Conservation (phyloP, 805 yeast species). For the Lipomyces orientalis region DNA sequence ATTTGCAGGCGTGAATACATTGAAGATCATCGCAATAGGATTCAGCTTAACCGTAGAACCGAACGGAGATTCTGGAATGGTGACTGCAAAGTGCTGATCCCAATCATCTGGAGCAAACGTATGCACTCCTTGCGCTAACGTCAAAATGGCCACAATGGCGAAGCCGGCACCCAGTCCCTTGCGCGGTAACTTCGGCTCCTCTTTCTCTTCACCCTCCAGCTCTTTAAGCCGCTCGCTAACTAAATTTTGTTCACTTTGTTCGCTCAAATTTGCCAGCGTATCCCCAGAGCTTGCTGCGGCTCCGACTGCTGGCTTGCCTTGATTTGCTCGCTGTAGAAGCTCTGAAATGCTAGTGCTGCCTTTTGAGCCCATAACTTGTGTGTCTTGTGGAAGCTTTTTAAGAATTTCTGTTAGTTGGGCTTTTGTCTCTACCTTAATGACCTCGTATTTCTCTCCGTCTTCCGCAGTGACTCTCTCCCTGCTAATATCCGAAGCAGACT, state of each 20-base stretch:
- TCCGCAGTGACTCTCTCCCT: neutral
- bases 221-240: neutral
- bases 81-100: constrained; percentile 13
- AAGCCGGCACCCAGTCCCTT: constrained; percentile 14
- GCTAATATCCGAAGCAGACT: neutral
- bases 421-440: neutral
- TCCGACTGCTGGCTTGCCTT: neutral
- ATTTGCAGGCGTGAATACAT: constrained; percentile 23
- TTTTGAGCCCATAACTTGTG: neutral
- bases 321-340: neutral
- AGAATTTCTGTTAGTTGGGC: neutral
- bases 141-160: constrained; percentile 8
- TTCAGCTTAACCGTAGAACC: constrained; percentile 11
- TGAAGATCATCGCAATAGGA: constrained; percentile 12
- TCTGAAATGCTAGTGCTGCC: neutral
- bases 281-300: neutral
- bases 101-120: constrained; percentile 18
- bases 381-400: neutral
- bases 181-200: constrained; percentile 9
- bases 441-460: neutral
- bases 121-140: constrained; percentile 12
- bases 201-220: constrained; percentile 1
- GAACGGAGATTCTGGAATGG: constrained; percentile 8
- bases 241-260: neutral
- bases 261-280: neutral